These are phyloP conservation scores for Millerozyma miso DNA, from an alignment of 805 yeast genomes.

Conservation along the genomic window DNA sequence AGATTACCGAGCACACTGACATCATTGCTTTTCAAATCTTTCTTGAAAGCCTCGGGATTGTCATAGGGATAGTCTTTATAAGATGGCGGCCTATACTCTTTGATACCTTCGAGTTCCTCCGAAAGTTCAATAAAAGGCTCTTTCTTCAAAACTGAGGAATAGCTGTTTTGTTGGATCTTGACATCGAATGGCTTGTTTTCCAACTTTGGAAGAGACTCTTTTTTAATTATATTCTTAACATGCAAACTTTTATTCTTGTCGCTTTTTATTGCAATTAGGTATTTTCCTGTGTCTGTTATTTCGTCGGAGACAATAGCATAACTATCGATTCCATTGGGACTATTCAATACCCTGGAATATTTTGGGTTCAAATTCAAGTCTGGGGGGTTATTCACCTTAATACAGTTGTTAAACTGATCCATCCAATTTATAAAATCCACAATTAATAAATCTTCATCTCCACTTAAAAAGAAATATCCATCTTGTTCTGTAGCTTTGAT, in stretches of 20 bases:
- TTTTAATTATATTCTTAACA: slow-evolving; percentile 11
- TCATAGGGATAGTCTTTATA: not conserved
- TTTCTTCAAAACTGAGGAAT: slow-evolving; percentile 5
- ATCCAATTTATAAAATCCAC: slow-evolving; percentile 15
- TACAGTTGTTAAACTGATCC: slow-evolving; percentile 1
- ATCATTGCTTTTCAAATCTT: not conserved
- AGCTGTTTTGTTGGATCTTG: not conserved
- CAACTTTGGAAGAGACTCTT: not conserved
- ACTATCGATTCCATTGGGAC: slow-evolving; percentile 6
- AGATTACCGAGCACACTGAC: slow-evolving; percentile 5
- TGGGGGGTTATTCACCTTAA: not conserved
- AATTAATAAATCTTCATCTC: slow-evolving; percentile 9
- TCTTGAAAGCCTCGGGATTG: not conserved
- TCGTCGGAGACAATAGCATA: slow-evolving; percentile 20
- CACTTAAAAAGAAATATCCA: slow-evolving; percentile 5
- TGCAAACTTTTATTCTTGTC: slow-evolving; percentile 9
- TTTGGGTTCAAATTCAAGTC: slow-evolving; percentile 1
- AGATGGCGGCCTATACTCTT: not conserved
- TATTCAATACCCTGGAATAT: slow-evolving; percentile 6
- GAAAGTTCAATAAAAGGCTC: slow-evolving; percentile 18
- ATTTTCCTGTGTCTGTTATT: slow-evolving; percentile 26
- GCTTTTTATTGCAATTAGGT: slow-evolving; percentile 15
- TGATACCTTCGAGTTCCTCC: slow-evolving; percentile 10
- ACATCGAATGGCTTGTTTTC: not conserved
- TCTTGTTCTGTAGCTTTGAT: slow-evolving; percentile 5